These are phyloP conservation scores for Colletotrichum theobromicola DNA, from an alignment of 2,329 filamentous ascomycete species.

Conservation along the genomic window DNA sequence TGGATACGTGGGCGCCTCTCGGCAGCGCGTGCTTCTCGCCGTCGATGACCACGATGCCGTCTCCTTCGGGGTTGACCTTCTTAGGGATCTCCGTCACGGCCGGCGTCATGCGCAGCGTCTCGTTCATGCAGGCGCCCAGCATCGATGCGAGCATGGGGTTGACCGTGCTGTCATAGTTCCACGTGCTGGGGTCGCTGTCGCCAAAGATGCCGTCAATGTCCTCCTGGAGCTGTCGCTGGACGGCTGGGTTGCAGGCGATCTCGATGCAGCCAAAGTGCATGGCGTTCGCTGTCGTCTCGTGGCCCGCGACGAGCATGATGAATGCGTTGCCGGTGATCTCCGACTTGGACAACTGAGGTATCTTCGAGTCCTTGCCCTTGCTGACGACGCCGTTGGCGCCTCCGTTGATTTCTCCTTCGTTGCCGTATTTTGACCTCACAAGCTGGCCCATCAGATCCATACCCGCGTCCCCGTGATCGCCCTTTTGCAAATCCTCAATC, in stretches of 20 bases:
- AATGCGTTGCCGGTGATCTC: conserved; percentile 79
- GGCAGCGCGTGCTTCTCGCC: conserved; percentile 66
- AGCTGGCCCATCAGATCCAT: conserved; percentile 61
- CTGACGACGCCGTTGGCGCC: conserved; percentile 11
- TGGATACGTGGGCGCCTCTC: conserved; percentile 55
- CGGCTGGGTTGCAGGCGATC: conserved; percentile 68
- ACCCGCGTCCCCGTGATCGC: conserved; percentile 44
- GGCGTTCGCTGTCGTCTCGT: conserved; percentile 80
- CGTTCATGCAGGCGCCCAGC: conserved; percentile 78
- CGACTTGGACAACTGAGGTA: conserved; percentile 55
- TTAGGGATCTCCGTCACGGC: conserved; percentile 78
- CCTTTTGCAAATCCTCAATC: conserved; percentile 42
- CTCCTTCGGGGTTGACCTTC: conserved; percentile 49
- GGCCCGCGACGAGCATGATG: conserved; percentile 73
- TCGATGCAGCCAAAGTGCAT: conserved; percentile 74
- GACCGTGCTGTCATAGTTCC: conserved; percentile 74
- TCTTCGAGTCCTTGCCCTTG: conserved; percentile 25
- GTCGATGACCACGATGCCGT: conserved; percentile 64
- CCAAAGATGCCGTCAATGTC: conserved; percentile 73
- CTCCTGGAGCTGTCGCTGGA: conserved; percentile 69
- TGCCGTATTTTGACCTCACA: conserved; percentile 46
- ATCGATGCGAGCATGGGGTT: conserved; percentile 71
- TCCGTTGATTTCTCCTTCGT: conserved; percentile 19
- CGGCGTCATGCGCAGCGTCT: conserved; percentile 75
- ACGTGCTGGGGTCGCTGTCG: conserved; percentile 60